Percentiles rank a stretch among this genome's conserved stretches.
These are phyloP conservation scores for Gyromitra esculenta DNA, from an alignment of 2,329 filamentous ascomycete species.

Conservation along the genomic window DNA sequence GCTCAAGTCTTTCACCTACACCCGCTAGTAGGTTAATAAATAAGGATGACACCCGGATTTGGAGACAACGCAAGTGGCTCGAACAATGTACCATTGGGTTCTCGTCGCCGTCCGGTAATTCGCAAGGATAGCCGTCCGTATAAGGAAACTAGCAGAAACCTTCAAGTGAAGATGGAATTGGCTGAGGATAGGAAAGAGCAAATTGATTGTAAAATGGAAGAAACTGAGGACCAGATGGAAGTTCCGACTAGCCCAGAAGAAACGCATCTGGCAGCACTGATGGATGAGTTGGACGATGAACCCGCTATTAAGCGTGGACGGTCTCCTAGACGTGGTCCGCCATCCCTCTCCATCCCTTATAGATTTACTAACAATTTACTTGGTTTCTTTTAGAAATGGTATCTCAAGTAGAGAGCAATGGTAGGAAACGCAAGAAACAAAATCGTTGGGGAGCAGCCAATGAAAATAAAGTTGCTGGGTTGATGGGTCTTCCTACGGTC, in stretches of 20 bases:
- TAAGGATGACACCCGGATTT: conserved; percentile 18
- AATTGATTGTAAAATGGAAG: neutral
- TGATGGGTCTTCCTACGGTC: conserved; percentile 95
- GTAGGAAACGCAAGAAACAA: conserved; percentile 92
- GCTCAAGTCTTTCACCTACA: neutral
- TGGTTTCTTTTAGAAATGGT: conserved; percentile 1
- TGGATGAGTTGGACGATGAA: conserved; percentile 13
- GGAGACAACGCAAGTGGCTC: conserved; percentile 27
- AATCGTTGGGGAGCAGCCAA: conserved; percentile 97
- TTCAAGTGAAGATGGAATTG: neutral
- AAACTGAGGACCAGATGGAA: neutral
- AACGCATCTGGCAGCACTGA: neutral
- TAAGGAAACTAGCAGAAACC: neutral
- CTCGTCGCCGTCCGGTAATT: conserved; percentile 11
- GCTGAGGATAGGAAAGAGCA: neutral
- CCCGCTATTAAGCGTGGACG: conserved; percentile 28
- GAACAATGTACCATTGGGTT: conserved; percentile 35
- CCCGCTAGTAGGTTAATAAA: neutral
- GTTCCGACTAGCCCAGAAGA: neutral
- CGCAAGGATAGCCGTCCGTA: neutral
- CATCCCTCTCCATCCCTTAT: neutral
- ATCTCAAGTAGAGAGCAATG: neutral
- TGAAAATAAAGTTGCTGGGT: conserved; percentile 96
- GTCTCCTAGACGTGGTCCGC: conserved; percentile 31
- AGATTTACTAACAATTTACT: conserved; percentile 15